Evolutionary conservation across 345 rosid species (phyloP), one percentile per base, ranked within the genome.

Genomic region (Syzygium aqueum): DNA sequence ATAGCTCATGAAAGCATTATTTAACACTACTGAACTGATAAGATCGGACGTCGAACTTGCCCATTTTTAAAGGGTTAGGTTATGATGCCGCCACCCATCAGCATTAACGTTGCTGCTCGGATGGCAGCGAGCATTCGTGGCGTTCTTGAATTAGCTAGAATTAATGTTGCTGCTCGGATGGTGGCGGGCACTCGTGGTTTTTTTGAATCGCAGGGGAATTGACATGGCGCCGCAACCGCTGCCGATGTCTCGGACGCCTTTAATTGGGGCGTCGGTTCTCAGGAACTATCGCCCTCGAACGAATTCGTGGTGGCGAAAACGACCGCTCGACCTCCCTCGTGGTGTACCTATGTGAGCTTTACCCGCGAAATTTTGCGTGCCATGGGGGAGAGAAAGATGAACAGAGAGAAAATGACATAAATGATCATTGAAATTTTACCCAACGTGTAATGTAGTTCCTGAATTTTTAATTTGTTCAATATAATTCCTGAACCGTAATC

Each of bases 141-240:
- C 5, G 43, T 40, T 40, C 43, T 40, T 40, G n/a, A n/a, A n/a
- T n/a, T n/a, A n/a, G n/a, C n/a, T n/a, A n/a, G 43, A 40, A 61
- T 61, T n/a, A 2, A 13, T 9, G 9, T 61, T 6, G 19, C 73
- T n/a, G 37, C 73, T 27, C 73, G 33, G 33, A 61, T 16, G 33
- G 73, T 2, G 0, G 33, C 7, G 67, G 27, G 67, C 67, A 0
- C 12, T 59, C 12, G 16, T 43, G 46, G 46, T 43, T 7, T 43
- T 27, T 59, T 59, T 27, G 65, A 11, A 27, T 27, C 16, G 65
- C 0, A 1, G 7, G 30, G 11, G 6, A 27, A 61, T 61, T 3
- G 67, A n/a, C 33, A 27, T 6, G 8, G 67, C 3, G 17, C 67
- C 19, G 33, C 19, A 14, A n/a, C 33, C 4, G 12, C 33, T 5